These are phyloP conservation scores for Parietichytrium sp. DNA, from an alignment of 108 stramenopile species.

Conservation along the genomic window DNA sequence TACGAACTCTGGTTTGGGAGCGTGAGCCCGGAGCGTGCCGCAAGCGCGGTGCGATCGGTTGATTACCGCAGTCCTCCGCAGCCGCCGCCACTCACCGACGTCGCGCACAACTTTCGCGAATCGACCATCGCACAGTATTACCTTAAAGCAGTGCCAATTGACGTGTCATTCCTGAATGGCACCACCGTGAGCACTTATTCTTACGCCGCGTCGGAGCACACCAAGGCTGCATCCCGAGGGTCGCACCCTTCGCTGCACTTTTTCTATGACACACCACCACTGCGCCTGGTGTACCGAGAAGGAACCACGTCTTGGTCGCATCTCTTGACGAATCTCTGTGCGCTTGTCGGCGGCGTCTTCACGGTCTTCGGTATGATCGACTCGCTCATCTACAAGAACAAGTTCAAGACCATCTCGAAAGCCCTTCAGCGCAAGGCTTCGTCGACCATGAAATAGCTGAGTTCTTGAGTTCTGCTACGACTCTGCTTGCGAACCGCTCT, in stretches of 20 bases:
- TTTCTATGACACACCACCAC: slow-evolving; percentile 19
- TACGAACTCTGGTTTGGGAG: slow-evolving; percentile 10
- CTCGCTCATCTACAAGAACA: too few relatives aligned
- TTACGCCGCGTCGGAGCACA: slow-evolving; percentile 12
- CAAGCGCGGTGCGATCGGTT: neutral
- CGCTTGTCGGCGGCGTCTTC: neutral
- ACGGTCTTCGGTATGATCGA: neutral
- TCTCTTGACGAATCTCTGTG: neutral
- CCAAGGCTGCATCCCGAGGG: neutral
- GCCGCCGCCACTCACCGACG: neutral
- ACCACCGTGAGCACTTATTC: neutral
- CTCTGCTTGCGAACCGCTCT: too few relatives aligned
- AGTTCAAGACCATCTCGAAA: too few relatives aligned
- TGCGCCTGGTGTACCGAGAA: neutral
- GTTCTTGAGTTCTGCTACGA: too few relatives aligned
- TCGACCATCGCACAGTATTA: neutral
- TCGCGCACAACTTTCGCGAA: neutral
- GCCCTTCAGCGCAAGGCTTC: too few relatives aligned
- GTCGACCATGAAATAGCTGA: too few relatives aligned
- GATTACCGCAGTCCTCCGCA: too few relatives aligned
- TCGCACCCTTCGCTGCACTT: slow-evolving; percentile 3
- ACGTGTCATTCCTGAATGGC: neutral
- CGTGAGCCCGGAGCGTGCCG: neutral
- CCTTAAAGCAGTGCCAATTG: neutral
- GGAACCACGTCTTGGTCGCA: neutral